Evolutionary conservation across 2,329 filamentous ascomycete species (phyloP).

Genomic region (Neopestalotiopsis sp.): DNA sequence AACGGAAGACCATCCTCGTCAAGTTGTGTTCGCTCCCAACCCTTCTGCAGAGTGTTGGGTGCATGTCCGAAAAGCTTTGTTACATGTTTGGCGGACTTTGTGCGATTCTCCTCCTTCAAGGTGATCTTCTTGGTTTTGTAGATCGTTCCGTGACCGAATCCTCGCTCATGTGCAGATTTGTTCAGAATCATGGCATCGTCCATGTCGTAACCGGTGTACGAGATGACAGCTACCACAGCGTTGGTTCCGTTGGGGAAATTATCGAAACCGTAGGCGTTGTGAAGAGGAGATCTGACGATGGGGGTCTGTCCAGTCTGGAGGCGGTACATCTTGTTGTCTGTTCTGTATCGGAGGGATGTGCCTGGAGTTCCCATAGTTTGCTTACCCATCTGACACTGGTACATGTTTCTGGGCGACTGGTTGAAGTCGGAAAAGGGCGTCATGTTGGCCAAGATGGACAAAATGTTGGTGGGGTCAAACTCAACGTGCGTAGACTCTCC

Average conservation of each 20-base stretch:
- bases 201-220: constrained; percentile 99
- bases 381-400: constrained; percentile 99
- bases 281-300: constrained; percentile 86
- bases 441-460: constrained; percentile 98
- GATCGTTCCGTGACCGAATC: constrained; percentile 93
- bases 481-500: constrained; percentile 93
- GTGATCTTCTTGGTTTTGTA: constrained; percentile 97
- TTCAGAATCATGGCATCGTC: constrained; percentile 99
- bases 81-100: constrained; percentile 70
- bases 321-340: constrained; percentile 96
- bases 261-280: constrained; percentile 96
- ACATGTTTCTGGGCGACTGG: constrained; percentile 98
- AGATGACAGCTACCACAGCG: constrained; percentile 95
- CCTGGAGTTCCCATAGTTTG: constrained; percentile 98
- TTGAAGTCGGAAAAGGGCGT: constrained; percentile 99
- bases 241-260: constrained; percentile 98
- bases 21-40: constrained; percentile 72
- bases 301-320: constrained; percentile 96
- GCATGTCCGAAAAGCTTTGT: constrained; percentile 92
- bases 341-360: constrained; percentile 82
- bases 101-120: constrained; percentile 78
- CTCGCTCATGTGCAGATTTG: constrained; percentile 94
- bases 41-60: constrained; percentile 74
- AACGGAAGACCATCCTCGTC: constrained; percentile 88
- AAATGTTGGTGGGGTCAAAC: constrained; percentile 91